Evolutionary conservation across 768 basidiomycete genomes (phyloP).

Genomic region (Pleurotus cornucopiae): DNA sequence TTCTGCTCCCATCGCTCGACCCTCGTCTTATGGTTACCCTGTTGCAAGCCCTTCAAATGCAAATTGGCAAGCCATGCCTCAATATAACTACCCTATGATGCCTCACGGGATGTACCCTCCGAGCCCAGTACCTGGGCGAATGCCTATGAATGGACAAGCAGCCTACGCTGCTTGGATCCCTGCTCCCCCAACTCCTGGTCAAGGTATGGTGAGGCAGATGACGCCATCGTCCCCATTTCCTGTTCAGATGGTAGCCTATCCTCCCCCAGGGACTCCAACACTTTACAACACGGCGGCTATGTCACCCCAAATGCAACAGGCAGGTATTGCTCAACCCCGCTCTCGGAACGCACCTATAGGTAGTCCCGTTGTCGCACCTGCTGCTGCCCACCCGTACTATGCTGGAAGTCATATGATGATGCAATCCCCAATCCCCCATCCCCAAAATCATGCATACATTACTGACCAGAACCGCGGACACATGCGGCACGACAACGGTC

Average conservation of each 20-base stretch:
- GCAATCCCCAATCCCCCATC: constrained; percentile 44
- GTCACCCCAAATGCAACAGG: constrained; percentile 35
- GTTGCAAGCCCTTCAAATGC: constrained; percentile 39
- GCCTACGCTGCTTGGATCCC: constrained; percentile 71
- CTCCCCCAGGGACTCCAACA: constrained; percentile 44
- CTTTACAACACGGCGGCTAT: constrained; percentile 42
- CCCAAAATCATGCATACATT: constrained; percentile 43
- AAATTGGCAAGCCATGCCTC: constrained; percentile 33
- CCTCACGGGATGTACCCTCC: constrained; percentile 67
- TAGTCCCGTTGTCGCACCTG: constrained; percentile 69
- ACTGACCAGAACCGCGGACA: constrained; percentile 46
- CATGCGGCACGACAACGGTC: constrained; percentile 42
- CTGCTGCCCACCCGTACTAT: constrained; percentile 30
- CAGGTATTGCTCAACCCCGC: constrained; percentile 32
- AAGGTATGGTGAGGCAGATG: constrained; percentile 50
- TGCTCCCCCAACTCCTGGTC: constrained; percentile 38
- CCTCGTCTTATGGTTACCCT: constrained; percentile 34
- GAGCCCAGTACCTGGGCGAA: constrained; percentile 60
- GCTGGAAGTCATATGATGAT: constrained; percentile 49
- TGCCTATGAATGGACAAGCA: constrained; percentile 59
- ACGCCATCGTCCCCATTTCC: constrained; percentile 53
- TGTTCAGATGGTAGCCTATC: constrained; percentile 61
- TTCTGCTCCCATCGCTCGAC: constrained; percentile 40
- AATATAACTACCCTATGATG: constrained; percentile 62
- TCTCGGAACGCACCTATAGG: constrained; percentile 57